Percentiles rank a stretch among this genome's conserved stretches.
Evolutionary conservation across 2,329 filamentous ascomycete species (phyloP).

Genomic region (Orbilia quercus): DNA sequence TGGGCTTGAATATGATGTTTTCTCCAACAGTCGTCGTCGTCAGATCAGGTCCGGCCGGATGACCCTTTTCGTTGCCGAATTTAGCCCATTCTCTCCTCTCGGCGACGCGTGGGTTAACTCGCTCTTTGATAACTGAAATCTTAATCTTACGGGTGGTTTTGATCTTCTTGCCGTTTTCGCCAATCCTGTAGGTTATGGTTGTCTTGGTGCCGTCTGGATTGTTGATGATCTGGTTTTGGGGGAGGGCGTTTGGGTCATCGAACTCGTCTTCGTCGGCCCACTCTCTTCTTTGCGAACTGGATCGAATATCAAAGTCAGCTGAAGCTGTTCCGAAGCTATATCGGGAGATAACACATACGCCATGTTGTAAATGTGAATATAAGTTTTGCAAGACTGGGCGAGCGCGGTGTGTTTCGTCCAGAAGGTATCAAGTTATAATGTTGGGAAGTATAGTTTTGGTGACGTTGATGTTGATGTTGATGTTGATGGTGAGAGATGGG

Average conservation of each 20-base stretch:
- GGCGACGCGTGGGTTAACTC: constrained; percentile 95
- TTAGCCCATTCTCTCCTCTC: constrained; percentile 93
- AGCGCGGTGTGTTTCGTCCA: neutral
- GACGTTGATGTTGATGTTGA: too few species aligned
- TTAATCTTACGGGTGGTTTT: constrained; percentile 97
- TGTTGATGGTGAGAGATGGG: neutral
- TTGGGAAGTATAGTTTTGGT: neutral
- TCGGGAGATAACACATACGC: constrained; percentile 27
- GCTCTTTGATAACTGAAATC: constrained; percentile 88
- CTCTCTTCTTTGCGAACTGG: constrained; percentile 66
- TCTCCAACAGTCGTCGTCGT: constrained; percentile 95
- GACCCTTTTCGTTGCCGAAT: constrained; percentile 90
- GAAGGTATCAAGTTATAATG: neutral
- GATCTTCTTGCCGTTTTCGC: constrained; percentile 93
- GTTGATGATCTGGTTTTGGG: constrained; percentile 85
- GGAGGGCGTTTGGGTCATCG: constrained; percentile 85
- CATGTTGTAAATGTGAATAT: constrained; percentile 10
- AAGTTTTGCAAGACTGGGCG: too few species aligned
- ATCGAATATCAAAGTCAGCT: constrained; percentile 16
- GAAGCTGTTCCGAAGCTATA: constrained; percentile 34
- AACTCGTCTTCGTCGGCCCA: constrained; percentile 94
- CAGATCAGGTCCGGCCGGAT: constrained; percentile 80
- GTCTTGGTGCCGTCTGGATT: constrained; percentile 99
- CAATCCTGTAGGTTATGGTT: constrained; percentile 86
- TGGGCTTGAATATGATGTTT: constrained; percentile 97